Evolutionary conservation across 441 rosid genomes (phyloP), one percentile per base, ranked within the genome.

Genomic region (Populus hybrid): DNA sequence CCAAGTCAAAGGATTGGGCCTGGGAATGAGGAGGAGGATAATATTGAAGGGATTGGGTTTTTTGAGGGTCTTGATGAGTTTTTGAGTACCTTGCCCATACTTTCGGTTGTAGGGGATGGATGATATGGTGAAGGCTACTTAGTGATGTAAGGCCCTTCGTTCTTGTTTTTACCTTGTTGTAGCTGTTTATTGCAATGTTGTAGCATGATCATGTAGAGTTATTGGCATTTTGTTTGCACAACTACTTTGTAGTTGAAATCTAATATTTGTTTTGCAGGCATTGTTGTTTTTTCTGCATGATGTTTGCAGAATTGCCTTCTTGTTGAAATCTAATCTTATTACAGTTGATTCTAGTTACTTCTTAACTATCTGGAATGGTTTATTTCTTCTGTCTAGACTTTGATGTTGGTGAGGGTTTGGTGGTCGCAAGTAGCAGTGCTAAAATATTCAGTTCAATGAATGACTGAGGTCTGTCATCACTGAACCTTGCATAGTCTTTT

Each of bases 1-100:
- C 83, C 84, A 73, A 84, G 79, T 65, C 86, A 76, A 81, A 87
- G 84, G 57, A 83, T 77, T 79, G 86, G 89, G 73, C 8, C 87
- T 16, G 91, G 89, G 69, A 77, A 81, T 71, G 88, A 88, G 69
- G 94, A 82, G 78, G 97, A 92, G 80, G 99, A 94, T 76, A 89
- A 88, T 79, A 88, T 85, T 42, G 95, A 90, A 85, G 98, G 96
- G 76, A 90, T 88, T 72, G 89, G 82, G 75, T 94, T 95, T 83
- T 94, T 95, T 67, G 95, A 95, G 79, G 99, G 98, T 53, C 99
- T 95, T 82, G 99, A 95, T 80, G 98, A 94, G 80, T 96, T 94
- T 85, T 87, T 96, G 76, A 92, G 89, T 84, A 94, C 93, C 83
- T 82, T 96, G 88, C 99, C 99, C 0, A 89, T 96, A 83, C 94